Evolutionary conservation across 345 rosid genomes (phyloP).

Genomic region (Crucihimalaya himalaica): DNA sequence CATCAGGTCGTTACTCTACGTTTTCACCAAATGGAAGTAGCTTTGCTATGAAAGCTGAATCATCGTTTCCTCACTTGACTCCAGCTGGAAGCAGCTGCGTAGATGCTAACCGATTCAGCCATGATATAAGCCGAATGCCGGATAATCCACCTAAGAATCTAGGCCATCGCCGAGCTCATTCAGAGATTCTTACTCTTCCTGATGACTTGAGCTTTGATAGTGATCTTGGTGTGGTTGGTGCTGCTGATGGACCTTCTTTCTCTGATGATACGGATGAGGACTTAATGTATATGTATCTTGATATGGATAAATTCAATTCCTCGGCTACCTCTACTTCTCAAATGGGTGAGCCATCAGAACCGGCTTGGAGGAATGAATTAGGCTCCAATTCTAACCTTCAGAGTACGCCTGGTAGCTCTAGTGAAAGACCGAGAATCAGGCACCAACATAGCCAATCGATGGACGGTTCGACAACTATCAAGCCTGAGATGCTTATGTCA

Average conservation of each 20-base stretch:
- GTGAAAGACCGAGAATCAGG: constrained; percentile 81
- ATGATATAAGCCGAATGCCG: constrained; percentile 80
- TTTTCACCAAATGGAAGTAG: constrained; percentile 51
- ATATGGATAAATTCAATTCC: constrained; percentile 85
- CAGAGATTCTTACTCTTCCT: constrained; percentile 89
- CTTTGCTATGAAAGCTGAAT: constrained; percentile 59
- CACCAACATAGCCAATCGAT: constrained; percentile 95
- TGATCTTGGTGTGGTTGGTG: constrained; percentile 88
- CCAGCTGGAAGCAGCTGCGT: constrained; percentile 49
- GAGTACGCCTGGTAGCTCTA: constrained; percentile 45
- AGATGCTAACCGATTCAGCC: constrained; percentile 62
- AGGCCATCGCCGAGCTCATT: constrained; percentile 95
- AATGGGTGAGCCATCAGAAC: constrained; percentile 54
- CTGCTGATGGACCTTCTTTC: constrained; percentile 67
- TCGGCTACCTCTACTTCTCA: constrained; percentile 65
- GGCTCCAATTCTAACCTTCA: constrained; percentile 33
- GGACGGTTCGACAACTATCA: constrained; percentile 79
- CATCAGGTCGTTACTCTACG: constrained; percentile 57
- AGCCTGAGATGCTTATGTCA: constrained; percentile 82
- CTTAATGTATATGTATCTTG: constrained; percentile 70
- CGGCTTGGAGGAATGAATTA: constrained; percentile 22
- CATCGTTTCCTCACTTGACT: constrained; percentile 48
- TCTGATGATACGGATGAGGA: constrained; percentile 79
- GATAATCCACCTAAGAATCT: constrained; percentile 81
- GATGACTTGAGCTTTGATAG: constrained; percentile 91